Percentiles rank a stretch among this genome's conserved stretches.
phyloP scores from a whole-genome alignment of 2,329 filamentous ascomycete species.

The Diaporthe vexans region DNA sequence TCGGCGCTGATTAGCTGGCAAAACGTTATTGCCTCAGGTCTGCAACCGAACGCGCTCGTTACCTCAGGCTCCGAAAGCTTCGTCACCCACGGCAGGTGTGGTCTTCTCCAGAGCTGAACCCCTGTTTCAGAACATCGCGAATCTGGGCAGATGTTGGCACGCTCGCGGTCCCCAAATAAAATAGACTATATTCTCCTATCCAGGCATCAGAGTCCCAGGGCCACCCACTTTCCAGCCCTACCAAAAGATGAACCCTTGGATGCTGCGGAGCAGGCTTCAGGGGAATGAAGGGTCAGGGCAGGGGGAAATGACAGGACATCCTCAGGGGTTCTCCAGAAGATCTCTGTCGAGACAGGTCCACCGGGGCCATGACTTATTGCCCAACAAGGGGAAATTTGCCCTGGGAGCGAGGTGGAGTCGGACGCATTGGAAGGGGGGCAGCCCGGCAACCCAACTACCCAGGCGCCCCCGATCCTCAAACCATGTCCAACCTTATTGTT shows the following conservation, averaged over 20 bases:
- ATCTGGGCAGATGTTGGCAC: constrained; percentile 16
- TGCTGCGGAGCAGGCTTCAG: constrained; percentile 38
- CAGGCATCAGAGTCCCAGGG: constrained; percentile 9
- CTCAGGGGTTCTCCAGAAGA: constrained; percentile 42
- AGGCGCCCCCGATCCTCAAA: constrained; percentile 25
- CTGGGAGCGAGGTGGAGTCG: constrained; percentile 23
- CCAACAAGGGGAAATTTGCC: constrained; percentile 41
- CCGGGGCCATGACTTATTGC: constrained; percentile 35
- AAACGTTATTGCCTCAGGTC: constrained; percentile 30
- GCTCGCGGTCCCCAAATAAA: constrained; percentile 30
- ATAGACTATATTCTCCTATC: constrained; percentile 31
- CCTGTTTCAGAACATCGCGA: constrained; percentile 39
- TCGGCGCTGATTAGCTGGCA: constrained; percentile 34
- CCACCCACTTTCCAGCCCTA: constrained; percentile 37
- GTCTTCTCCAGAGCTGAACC: constrained; percentile 9
- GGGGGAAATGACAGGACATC: constrained; percentile 42
- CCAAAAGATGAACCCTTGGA: constrained; percentile 37
- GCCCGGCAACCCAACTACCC: not conserved
- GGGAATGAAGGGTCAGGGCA: constrained; percentile 35
- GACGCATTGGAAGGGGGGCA: constrained; percentile 37
- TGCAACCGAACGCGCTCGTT: constrained; percentile 33
- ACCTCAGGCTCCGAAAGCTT: constrained; percentile 19
- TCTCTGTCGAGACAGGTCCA: constrained; percentile 42
- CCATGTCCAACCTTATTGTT: constrained; percentile 42
- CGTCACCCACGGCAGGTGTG: constrained; percentile 28